A percentile compares a stretch with the other conserved stretches of the same genome.
phyloP scores from a whole-genome alignment of 192 early-diverging fungal species.

The Entomortierella beljakovae region DNA sequence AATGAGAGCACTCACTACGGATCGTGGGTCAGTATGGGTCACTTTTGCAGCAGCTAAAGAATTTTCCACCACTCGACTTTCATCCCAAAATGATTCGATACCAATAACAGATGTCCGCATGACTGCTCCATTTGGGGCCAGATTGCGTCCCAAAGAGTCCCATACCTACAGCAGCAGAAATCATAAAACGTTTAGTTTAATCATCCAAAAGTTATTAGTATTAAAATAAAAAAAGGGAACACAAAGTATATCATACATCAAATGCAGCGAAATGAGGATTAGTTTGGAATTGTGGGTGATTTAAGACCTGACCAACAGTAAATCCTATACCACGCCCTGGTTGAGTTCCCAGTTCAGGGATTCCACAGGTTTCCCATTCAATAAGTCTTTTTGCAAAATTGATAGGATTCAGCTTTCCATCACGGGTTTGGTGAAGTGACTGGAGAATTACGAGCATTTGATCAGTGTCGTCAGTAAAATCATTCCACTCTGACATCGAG shows the following conservation, averaged over 20 bases:
- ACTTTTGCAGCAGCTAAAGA: conserved; percentile 55
- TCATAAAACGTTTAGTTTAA: neutral
- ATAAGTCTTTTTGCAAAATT: conserved; percentile 64
- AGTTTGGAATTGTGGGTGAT: conserved; percentile 49
- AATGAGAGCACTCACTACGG: conserved; percentile 42
- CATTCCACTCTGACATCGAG: conserved; percentile 19
- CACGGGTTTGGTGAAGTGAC: conserved; percentile 53
- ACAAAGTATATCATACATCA: conserved; percentile 12
- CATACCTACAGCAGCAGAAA: conserved; percentile 21
- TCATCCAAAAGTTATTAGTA: neutral
- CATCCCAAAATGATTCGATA: conserved; percentile 53
- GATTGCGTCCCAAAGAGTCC: conserved; percentile 26
- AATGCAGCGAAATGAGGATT: conserved; percentile 61
- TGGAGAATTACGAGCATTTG: conserved; percentile 68
- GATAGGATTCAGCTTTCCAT: conserved; percentile 56
- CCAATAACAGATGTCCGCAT: conserved; percentile 56
- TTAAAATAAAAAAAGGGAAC: neutral
- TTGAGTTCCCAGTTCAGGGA: conserved; percentile 59
- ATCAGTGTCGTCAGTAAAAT: conserved; percentile 59
- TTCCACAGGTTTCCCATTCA: conserved; percentile 63
- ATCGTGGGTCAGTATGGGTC: conserved; percentile 58
- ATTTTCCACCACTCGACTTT: conserved; percentile 49
- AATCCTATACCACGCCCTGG: conserved; percentile 65
- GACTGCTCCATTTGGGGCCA: conserved; percentile 55
- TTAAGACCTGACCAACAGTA: conserved; percentile 61